Conservation (phyloP, 1,139 yeast genomes). For the Suhomyces chickasaworum region DNA sequence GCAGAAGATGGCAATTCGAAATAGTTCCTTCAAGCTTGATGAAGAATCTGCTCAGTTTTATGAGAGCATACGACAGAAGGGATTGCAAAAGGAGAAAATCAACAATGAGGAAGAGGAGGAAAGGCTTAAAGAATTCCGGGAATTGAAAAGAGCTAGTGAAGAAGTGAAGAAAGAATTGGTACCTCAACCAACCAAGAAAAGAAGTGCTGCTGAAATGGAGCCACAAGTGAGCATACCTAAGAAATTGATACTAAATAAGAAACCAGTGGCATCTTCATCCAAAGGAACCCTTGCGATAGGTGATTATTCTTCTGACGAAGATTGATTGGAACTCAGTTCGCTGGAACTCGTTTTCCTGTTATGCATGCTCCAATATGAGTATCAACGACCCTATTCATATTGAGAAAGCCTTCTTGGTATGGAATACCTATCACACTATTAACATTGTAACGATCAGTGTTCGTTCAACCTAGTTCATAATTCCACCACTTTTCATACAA, state of each 20-base stretch:
- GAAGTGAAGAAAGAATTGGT: neutral
- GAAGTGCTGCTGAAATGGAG: neutral
- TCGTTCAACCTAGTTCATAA: too few species aligned
- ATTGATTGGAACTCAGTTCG: slow-evolving; percentile 1
- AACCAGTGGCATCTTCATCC: neutral
- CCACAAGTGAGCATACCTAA: neutral
- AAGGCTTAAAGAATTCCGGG: slow-evolving; percentile 1
- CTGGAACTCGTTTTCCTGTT: too few species aligned
- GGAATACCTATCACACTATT: too few species aligned
- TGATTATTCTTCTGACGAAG: slow-evolving; percentile 8
- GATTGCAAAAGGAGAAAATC: slow-evolving; percentile 14
- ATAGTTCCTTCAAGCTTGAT: slow-evolving; percentile 21
- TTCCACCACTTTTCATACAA: too few species aligned
- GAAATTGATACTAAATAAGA: slow-evolving; percentile 2
- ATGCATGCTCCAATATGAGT: too few species aligned
- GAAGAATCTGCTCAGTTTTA: slow-evolving; percentile 24
- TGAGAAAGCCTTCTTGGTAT: too few species aligned
- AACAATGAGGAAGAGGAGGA: slow-evolving; percentile 8
- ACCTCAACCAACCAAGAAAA: neutral
- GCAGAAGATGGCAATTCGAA: slow-evolving; percentile 18
- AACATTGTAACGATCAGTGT: too few species aligned
- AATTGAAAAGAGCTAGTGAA: neutral
- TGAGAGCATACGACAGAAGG: slow-evolving; percentile 23
- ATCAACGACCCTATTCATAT: too few species aligned
- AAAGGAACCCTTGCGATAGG: slow-evolving; percentile 5